Base-by-base conservation (phyloP, 805 yeast genomes). In the Zygosaccharomyces gambellarensis region DNA sequence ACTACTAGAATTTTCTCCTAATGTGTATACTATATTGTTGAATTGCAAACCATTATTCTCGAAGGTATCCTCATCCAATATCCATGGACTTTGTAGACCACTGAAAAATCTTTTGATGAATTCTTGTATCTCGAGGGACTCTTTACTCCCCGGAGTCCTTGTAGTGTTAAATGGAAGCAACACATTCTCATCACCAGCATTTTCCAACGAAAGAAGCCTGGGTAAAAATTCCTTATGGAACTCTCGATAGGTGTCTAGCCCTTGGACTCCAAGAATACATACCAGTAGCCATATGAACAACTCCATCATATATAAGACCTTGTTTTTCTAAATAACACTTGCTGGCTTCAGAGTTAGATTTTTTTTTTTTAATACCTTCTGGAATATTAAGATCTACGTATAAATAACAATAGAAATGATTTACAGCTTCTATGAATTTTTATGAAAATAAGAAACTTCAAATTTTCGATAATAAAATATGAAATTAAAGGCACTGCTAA, bases 141-240 rank as follows among this genome's bases (percentile, higher is more conserved):
- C 74, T 6, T 57, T 53, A 2, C 76, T 64, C 0, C 79, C 80
- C 0, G 81, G 79, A 0, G 59, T 52, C 39, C 82, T 51, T 1
- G 75, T 71, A 2, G 54, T 59, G 52, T 72, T 70, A 51, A 71
- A 67, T 32, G 72, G 73, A 7, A 60, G 30, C 23, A 65, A 40
- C 14, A 65, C 21, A 32, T 57, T 60, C 3, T 43, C 46, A 1
- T 38, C 38, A 22, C 39, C 39, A 8, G 21, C 29, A 23, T 36
- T 41, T 43, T 25, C 29, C 22, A 51, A 27, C 5, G 57, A 53
- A n/a, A 53, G 36, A 32, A 38, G 28, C 8, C 22, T 36, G 17
- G 41, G 41, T 28, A 52, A 31, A 29, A 30, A 36, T 28, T 44
- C 39, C 27, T 19, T 22, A 30, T 52, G 55, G 31, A 31, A 52